phyloP scores from a whole-genome alignment of 2,329 filamentous ascomycete species.

The Colletotrichum australisinense region DNA sequence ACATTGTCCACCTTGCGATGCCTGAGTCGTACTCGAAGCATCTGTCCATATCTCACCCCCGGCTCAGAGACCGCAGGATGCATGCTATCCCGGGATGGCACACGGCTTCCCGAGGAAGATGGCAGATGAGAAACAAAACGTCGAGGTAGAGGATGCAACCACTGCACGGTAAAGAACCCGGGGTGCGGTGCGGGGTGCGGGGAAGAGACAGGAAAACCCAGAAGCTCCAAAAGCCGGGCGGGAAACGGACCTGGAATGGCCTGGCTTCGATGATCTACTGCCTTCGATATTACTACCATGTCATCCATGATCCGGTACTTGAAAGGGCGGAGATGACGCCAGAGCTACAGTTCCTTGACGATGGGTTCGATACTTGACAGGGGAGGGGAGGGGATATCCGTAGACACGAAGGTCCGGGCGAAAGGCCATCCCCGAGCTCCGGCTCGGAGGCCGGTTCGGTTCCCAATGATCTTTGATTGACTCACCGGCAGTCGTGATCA shows the following conservation, averaged over 20 bases:
- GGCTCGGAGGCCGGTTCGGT: not conserved
- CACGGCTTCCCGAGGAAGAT: not conserved
- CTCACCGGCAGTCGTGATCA: not conserved
- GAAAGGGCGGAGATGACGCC: not conserved
- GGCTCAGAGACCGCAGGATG: not conserved
- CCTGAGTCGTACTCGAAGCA: not conserved
- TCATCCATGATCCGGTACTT: not conserved
- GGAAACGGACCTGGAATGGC: not conserved
- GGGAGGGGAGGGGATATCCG: too few relatives aligned
- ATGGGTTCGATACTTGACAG: not conserved
- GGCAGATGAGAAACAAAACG: not conserved
- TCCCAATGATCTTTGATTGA: not conserved
- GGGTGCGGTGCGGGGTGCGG: slow-evolving; percentile 8
- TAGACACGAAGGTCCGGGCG: not conserved
- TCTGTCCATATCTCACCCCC: not conserved
- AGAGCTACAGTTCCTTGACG: not conserved
- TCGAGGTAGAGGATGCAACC: not conserved
- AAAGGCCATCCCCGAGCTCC: not conserved
- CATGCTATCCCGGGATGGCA: not conserved
- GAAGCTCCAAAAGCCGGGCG: not conserved
- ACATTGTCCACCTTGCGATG: not conserved
- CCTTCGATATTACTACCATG: not conserved
- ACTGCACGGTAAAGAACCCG: not conserved
- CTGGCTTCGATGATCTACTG: not conserved
- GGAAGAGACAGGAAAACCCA: not conserved